Evolutionary conservation across 2,329 filamentous ascomycete genomes (phyloP), one percentile per base, ranked within the genome.

Genomic region (Fusarium poae): DNA sequence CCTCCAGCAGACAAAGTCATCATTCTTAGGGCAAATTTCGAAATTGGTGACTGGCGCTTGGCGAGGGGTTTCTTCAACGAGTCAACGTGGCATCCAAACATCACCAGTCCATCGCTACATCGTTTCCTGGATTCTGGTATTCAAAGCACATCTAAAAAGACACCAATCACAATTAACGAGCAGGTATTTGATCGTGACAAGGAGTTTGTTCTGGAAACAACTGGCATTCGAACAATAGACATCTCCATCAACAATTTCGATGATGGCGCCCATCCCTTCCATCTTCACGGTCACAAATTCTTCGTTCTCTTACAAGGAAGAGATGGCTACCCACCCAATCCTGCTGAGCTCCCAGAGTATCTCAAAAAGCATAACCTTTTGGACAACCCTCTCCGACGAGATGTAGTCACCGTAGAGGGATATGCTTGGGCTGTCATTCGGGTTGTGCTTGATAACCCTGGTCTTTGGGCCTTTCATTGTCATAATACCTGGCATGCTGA

Each of bases 221-320:
- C 79, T 1, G 84, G 87, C 51, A 81, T 88, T 29, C 80, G 86
- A 30, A 81, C 82, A 35, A 81, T 88, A 35, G 86, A 87, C 3
- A 83, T 86, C 29, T 82, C 88, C 65, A 89, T 89, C 75, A 88
- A 88, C 46, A 71, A 84, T 43, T 88, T 86, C 9, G 87, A 90
- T 74, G 82, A 90, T 43, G 72, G 78, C 7, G 75, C 74, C 1
- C 79, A 81, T 23, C 78, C 78, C 0, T 80, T 80, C 32, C 88
- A 91, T 76, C 79, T 91, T 0, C 89, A 90, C 75, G 87, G 87
- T 0, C 85, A 88, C 75, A 81, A 81, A 43, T 87, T 89, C 77
- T 86, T 86, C 68, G 78, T 86, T 39, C 70, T 81, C 1, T 39
- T 70, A 0, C 77, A 79, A 37, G 78, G 73, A 0, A 57, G 59